A percentile compares a stretch with the other conserved stretches of the same genome.
Evolutionary conservation across 2,329 filamentous ascomycete genomes (phyloP).

Genomic region (Colletotrichum scovillei): DNA sequence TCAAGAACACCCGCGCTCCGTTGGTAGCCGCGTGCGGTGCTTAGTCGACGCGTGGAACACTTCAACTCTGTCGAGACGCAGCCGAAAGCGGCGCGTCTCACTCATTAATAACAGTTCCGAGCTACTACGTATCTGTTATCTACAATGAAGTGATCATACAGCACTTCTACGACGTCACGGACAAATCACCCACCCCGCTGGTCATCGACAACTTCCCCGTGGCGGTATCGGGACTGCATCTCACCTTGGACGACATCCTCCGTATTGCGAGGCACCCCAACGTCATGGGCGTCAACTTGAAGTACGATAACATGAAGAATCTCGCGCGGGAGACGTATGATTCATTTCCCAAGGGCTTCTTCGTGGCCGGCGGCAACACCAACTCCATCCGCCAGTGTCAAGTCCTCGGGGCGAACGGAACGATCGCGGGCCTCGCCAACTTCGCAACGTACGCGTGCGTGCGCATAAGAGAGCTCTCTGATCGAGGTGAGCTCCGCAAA

Average conservation of each 20-base stretch:
- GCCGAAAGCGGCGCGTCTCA: slow-evolving; percentile 73
- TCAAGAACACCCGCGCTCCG: slow-evolving; percentile 60
- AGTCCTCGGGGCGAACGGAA: no score
- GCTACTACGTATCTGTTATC: slow-evolving; percentile 73
- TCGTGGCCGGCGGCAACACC: no score
- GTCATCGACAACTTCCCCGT: slow-evolving; percentile 74
- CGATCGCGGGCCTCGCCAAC: no score
- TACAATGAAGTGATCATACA: slow-evolving; percentile 66
- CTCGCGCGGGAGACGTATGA: no score
- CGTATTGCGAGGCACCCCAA: slow-evolving; percentile 61
- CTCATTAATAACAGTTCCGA: slow-evolving; percentile 74
- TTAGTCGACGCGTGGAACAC: slow-evolving; percentile 75
- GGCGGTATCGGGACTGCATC: slow-evolving; percentile 66
- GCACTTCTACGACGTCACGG: slow-evolving; percentile 72
- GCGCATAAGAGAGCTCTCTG: no score
- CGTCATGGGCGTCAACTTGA: no score
- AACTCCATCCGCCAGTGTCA: no score
- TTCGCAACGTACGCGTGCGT: no score
- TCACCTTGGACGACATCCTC: slow-evolving; percentile 67
- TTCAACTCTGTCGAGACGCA: slow-evolving; percentile 74
- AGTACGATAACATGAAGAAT: no score
- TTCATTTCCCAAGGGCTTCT: no score
- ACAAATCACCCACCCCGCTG: slow-evolving; percentile 66
- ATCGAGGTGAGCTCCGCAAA: no score
- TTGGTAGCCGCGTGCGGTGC: slow-evolving; percentile 78